Percentiles rank a stretch among this genome's conserved stretches.
Conservation (phyloP, 2,329 filamentous ascomycete species). For the Xylaria sp. region DNA sequence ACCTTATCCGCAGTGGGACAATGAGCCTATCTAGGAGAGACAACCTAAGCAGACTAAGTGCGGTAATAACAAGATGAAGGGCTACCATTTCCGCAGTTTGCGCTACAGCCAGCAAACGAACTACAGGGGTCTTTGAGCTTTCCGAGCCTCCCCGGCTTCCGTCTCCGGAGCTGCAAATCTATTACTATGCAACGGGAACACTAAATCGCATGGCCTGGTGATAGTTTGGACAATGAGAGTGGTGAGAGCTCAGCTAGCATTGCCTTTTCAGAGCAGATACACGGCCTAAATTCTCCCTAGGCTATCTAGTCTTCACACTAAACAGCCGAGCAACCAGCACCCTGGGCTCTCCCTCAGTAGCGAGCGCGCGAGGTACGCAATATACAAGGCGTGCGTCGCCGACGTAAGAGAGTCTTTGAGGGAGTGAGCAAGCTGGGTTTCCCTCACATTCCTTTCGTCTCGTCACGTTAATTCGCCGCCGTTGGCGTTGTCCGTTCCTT, state of each 20-base stretch:
- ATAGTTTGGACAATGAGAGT: not conserved
- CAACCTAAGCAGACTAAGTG: not conserved
- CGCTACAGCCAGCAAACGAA: not conserved
- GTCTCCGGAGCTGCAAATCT: not conserved
- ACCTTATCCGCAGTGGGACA: too few species aligned
- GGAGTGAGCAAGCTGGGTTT: not conserved
- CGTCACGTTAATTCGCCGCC: not conserved
- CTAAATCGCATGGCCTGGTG: not conserved
- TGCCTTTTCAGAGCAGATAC: not conserved
- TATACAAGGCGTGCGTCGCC: slow-evolving; percentile 20
- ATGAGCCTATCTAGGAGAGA: too few species aligned
- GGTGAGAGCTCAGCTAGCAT: not conserved
- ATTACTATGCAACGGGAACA: not conserved
- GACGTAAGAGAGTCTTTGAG: not conserved
- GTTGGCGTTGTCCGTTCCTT: not conserved
- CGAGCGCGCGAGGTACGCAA: not conserved
- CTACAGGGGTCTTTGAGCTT: not conserved
- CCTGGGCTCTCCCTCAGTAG: slow-evolving; percentile 8
- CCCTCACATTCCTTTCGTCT: not conserved
- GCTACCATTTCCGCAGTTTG: not conserved
- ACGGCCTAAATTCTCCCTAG: not conserved
- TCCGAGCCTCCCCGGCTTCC: not conserved
- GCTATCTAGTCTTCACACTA: slow-evolving; percentile 10
- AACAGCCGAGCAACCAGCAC: not conserved
- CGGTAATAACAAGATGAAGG: not conserved